Evolutionary conservation across 805 yeast species (phyloP).

Genomic region (Starmerella kuoi): DNA sequence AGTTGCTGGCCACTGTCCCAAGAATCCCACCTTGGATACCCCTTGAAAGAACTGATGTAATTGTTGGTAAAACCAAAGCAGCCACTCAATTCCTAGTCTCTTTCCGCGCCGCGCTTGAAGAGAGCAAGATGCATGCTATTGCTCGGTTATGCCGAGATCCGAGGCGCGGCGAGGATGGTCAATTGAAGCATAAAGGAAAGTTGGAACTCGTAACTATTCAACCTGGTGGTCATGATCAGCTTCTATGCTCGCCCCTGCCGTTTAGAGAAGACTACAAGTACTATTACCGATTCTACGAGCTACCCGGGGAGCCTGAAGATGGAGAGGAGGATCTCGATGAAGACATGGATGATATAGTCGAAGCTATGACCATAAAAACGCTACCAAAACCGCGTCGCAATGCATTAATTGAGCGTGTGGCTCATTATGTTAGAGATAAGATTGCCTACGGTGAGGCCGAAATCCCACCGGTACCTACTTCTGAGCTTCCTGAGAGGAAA

Average conservation of each 20-base stretch:
- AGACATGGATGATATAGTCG: conserved; percentile 15
- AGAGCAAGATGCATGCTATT: conserved; percentile 14
- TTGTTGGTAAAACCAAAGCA: conserved; percentile 2
- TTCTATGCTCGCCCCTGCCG: conserved; percentile 18
- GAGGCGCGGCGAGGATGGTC: neutral
- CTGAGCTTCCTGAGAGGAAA: neutral
- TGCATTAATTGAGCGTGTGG: conserved; percentile 4
- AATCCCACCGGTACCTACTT: conserved; percentile 4
- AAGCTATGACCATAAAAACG: conserved; percentile 5
- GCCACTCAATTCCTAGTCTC: conserved; percentile 12
- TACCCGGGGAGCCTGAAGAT: conserved; percentile 3
- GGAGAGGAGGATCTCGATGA: conserved; percentile 11
- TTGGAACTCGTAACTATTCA: conserved; percentile 16
- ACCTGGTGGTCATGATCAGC: conserved; percentile 10
- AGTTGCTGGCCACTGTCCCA: conserved; percentile 18
- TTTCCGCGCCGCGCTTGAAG: conserved; percentile 10
- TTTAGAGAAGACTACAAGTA: conserved; percentile 17
- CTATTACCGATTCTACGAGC: conserved; percentile 12
- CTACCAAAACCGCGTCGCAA: conserved; percentile 3
- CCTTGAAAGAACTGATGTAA: conserved; percentile 8
- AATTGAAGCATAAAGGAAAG: conserved; percentile 9
- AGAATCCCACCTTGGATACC: conserved; percentile 18
- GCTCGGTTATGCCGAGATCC: conserved; percentile 18
- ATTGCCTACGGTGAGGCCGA: conserved; percentile 8
- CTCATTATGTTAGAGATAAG: neutral